These are phyloP conservation scores for Trypethelium eluteriae DNA, from an alignment of 495 filamentous ascomycete genomes.

Conservation along the genomic window DNA sequence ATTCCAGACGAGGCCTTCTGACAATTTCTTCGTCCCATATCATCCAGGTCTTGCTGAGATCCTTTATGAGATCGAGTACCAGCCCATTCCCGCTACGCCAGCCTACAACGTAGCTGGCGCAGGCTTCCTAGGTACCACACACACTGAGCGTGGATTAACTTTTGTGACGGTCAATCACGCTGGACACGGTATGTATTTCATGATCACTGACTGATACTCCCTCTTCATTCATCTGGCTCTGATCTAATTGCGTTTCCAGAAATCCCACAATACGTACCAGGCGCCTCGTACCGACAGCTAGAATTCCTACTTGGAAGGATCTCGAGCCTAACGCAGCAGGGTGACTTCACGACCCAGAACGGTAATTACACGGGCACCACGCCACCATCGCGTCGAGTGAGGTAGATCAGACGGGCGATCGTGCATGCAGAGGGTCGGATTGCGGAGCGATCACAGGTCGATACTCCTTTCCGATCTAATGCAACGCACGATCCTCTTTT, in stretches of 20 bases:
- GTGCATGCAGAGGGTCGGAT: not conserved
- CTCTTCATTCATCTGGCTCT: not conserved
- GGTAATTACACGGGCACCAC: conserved; percentile 2
- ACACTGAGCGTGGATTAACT: conserved; percentile 48
- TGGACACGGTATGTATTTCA: conserved; percentile 24
- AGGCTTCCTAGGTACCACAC: conserved; percentile 54
- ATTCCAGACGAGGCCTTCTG: conserved; percentile 48
- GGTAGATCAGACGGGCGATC: not conserved
- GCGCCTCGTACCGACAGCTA: conserved; percentile 49
- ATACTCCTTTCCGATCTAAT: too few relatives aligned
- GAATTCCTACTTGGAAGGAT: conserved; percentile 36
- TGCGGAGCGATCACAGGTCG: too few relatives aligned
- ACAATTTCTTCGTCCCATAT: conserved; percentile 60
- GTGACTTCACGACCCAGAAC: conserved; percentile 18
- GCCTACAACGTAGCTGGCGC: conserved; percentile 40
- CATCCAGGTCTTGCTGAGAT: conserved; percentile 34
- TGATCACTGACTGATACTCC: not conserved
- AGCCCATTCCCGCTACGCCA: conserved; percentile 17
- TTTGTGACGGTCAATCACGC: conserved; percentile 28
- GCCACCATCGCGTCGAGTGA: not conserved
- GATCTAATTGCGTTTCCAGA: conserved; percentile 28
- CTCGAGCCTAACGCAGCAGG: conserved; percentile 23
- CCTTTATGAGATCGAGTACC: conserved; percentile 18
- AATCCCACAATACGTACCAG: conserved; percentile 33
- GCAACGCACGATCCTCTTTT: too few relatives aligned